Percentiles rank a stretch among this genome's conserved stretches.
phyloP scores from a whole-genome alignment of 73 alveolate genomes.

The Paramecium octaurelia region DNA sequence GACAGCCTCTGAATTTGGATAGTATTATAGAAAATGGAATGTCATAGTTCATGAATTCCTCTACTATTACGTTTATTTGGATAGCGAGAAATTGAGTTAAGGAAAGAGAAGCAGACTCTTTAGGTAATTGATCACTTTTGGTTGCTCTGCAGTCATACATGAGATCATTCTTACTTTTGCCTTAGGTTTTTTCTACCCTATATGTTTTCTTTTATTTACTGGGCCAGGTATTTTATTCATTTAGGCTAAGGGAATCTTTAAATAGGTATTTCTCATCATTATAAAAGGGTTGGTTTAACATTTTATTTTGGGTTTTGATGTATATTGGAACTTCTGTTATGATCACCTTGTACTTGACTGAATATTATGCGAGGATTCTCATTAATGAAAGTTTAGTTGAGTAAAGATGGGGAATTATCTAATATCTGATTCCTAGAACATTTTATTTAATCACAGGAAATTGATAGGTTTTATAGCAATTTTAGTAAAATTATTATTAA shows the following conservation, averaged over 20 bases:
- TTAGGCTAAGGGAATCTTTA: neutral
- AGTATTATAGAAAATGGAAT: constrained; percentile 88
- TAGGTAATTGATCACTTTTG: constrained; percentile 71
- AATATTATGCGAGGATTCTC: constrained; percentile 43
- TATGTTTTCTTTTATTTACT: constrained; percentile 79
- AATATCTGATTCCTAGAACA: constrained; percentile 55
- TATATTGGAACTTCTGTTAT: constrained; percentile 52
- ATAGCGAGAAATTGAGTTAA: constrained; percentile 68
- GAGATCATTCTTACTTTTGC: constrained; percentile 81
- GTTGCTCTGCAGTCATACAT: constrained; percentile 80
- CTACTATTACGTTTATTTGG: constrained; percentile 80
- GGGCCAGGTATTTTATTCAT: constrained; percentile 89
- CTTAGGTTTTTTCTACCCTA: constrained; percentile 85
- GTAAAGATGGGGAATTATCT: constrained; percentile 38
- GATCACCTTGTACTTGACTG: constrained; percentile 55
- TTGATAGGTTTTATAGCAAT: neutral
- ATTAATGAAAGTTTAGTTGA: neutral
- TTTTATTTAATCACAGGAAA: constrained; percentile 1
- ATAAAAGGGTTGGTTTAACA: neutral
- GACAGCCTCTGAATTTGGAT: constrained; percentile 83
- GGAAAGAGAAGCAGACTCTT: constrained; percentile 65
- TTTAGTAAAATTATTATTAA: neutral
- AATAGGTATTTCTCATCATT: neutral
- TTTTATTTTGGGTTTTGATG: constrained; percentile 47
- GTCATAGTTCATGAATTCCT: constrained; percentile 90